These are phyloP conservation scores for Microbotryum intermedium DNA, from an alignment of 1,284 basidiomycete genomes.

Conservation along the genomic window DNA sequence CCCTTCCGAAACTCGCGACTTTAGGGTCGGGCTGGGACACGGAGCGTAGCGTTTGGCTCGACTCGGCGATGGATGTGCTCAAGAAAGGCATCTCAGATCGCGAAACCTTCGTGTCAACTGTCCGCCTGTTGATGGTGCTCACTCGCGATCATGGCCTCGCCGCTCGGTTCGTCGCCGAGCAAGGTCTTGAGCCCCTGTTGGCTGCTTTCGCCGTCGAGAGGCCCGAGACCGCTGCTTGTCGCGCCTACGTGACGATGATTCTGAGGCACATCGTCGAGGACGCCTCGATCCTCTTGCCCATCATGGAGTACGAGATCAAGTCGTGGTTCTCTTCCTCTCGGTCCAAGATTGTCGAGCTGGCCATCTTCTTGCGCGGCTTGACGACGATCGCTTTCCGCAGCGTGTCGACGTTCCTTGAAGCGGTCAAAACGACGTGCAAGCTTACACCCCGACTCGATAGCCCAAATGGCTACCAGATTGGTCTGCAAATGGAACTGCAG, in stretches of 20 bases:
- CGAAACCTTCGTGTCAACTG: constrained; percentile 68
- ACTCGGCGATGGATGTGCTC: constrained; percentile 61
- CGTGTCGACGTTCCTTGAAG: constrained; percentile 64
- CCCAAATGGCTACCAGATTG: constrained; percentile 49
- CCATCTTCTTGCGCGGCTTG: constrained; percentile 65
- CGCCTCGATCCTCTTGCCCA: constrained; percentile 51
- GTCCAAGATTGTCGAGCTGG: constrained; percentile 51
- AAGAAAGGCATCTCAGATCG: constrained; percentile 53
- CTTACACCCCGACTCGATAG: constrained; percentile 58
- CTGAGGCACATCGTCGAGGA: constrained; percentile 87
- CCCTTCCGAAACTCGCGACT: constrained; percentile 42
- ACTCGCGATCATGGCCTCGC: constrained; percentile 60
- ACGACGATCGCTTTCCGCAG: constrained; percentile 76
- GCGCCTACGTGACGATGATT: constrained; percentile 76
- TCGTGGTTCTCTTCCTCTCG: constrained; percentile 31
- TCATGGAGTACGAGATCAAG: constrained; percentile 71
- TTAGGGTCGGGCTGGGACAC: constrained; percentile 54
- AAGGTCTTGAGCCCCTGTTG: constrained; percentile 53
- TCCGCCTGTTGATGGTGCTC: constrained; percentile 71
- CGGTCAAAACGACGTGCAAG: constrained; percentile 60
- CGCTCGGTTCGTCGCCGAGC: constrained; percentile 53
- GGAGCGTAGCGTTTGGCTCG: constrained; percentile 60
- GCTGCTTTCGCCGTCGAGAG: constrained; percentile 34
- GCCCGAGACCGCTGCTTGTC: constrained; percentile 50
- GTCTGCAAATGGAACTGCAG: constrained; percentile 44